Evolutionary conservation across 805 yeast genomes (phyloP), one percentile per base, ranked within the genome.

Genomic region (Candida pseudofarinosa): DNA sequence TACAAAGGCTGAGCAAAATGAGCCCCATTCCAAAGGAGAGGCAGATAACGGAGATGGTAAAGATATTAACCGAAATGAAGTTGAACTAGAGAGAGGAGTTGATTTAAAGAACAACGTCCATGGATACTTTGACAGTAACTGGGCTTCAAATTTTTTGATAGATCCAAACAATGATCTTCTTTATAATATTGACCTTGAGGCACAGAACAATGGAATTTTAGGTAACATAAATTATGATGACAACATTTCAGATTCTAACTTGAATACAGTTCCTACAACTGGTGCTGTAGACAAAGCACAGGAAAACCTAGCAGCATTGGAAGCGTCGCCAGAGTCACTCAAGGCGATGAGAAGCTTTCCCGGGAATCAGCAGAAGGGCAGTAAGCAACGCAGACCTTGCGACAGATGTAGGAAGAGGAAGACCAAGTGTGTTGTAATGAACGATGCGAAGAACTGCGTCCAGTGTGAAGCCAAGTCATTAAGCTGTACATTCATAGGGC

Each of bases 371-470:
- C 37, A 14, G 39, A 33, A 7, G 37, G 35, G 16, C 4, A 38
- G 71, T 4, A 76, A 74, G 44, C 77, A 72, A 49, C 63, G 77
- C 17, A 65, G 80, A 30, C 91, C 95, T 0, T 89, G 97, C 58
- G 96, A 87, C 56, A 88, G 83, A 51, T 90, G 97, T 61, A 72
- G 95, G 34, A 69, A 89, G 44, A 72, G 90, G 38, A 87, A 86
- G 56, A 83, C 85, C 17, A 80, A 85, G 50, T 90, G 97, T 68
- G 83, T 86, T 19, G 69, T 81, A 51, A 70, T 77, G 1, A 83
- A 87, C 2, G 80, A 79, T 45, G 63, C 81, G 38, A 67, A 74
- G 41, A 78, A 76, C 51, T 89, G 95, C 64, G 80, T 79, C 33
- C 83, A 82, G 55, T 89, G 95, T 66, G 93, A 84, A 55, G 68